These are phyloP conservation scores for Mrakia frigida DNA, from an alignment of 768 basidiomycete genomes.

Conservation along the genomic window DNA sequence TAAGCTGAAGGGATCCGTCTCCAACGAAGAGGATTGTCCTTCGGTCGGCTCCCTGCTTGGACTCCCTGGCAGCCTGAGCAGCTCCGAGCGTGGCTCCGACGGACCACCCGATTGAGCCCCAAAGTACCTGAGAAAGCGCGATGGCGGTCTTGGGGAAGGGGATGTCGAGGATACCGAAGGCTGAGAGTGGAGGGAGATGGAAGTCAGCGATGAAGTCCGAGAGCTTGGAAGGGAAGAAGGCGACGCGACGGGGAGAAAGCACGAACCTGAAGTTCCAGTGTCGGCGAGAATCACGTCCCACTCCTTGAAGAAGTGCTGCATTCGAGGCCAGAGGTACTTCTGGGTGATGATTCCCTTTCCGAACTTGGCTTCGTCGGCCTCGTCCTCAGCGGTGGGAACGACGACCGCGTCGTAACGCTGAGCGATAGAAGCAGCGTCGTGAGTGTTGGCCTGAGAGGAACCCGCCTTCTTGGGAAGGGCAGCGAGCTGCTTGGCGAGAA, in stretches of 20 bases:
- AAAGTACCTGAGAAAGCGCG: constrained; percentile 69
- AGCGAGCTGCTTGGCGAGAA: constrained; percentile 37
- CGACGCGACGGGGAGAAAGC: too few species aligned
- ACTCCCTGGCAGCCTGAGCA: constrained; percentile 69
- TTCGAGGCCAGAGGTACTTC: constrained; percentile 74
- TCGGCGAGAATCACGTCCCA: constrained; percentile 72
- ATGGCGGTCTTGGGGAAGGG: constrained; percentile 65
- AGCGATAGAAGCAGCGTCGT: constrained; percentile 4
- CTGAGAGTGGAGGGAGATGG: constrained; percentile 36
- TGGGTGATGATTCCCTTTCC: constrained; percentile 58
- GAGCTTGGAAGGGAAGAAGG: neutral
- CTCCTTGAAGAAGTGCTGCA: constrained; percentile 64
- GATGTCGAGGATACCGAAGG: constrained; percentile 77
- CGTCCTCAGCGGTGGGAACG: constrained; percentile 44
- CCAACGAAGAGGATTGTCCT: constrained; percentile 66
- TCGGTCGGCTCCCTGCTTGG: constrained; percentile 45
- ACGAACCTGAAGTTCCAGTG: constrained; percentile 53
- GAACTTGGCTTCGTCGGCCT: constrained; percentile 42
- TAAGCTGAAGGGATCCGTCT: constrained; percentile 48
- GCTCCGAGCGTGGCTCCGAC: constrained; percentile 50
- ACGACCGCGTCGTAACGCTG: constrained; percentile 22
- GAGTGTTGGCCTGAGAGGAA: constrained; percentile 36
- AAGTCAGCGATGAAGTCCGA: neutral
- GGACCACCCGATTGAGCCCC: constrained; percentile 77
- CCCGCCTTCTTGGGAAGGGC: constrained; percentile 29